phyloP scores from a whole-genome alignment of 495 filamentous ascomycete species.

The Endocarpon pusillum region DNA sequence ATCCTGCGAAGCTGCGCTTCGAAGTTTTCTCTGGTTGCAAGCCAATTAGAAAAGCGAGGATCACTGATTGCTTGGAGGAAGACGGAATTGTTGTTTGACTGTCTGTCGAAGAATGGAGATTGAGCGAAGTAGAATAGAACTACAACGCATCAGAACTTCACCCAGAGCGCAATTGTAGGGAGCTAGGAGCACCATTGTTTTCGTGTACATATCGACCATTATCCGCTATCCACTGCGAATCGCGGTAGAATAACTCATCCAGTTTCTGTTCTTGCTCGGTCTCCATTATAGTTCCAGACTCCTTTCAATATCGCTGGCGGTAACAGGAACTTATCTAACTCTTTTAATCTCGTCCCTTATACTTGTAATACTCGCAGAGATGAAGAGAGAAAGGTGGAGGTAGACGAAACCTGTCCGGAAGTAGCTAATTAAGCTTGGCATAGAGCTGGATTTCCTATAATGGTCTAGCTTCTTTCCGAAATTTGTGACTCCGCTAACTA shows the following conservation, averaged over 20 bases:
- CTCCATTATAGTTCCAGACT: not conserved
- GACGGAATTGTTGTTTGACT: conserved; percentile 71
- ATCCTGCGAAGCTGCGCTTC: conserved; percentile 60
- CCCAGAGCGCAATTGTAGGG: not conserved
- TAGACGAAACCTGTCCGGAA: no score
- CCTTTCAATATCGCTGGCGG: no score
- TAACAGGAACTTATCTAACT: no score
- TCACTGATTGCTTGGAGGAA: conserved; percentile 61
- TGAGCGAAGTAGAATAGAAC: conserved; percentile 81
- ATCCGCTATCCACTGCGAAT: not conserved
- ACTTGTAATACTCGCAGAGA: no score
- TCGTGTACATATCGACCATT: conserved; percentile 32
- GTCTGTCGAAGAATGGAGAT: conserved; percentile 81
- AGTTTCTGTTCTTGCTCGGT: not conserved
- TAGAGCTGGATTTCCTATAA: no score
- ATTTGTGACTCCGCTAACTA: no score
- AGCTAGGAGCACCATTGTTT: conserved; percentile 21
- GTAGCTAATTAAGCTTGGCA: no score
- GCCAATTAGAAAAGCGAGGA: conserved; percentile 38
- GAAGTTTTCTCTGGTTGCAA: conserved; percentile 58
- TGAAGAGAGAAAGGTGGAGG: no score
- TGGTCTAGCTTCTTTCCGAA: no score
- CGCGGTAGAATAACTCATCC: not conserved
- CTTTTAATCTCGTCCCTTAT: no score
- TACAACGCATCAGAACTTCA: conserved; percentile 5